A percentile compares a stretch with the other conserved stretches of the same genome.
phyloP scores from a whole-genome alignment of 495 filamentous ascomycete species.

The Hypoxylon crocopeplum region DNA sequence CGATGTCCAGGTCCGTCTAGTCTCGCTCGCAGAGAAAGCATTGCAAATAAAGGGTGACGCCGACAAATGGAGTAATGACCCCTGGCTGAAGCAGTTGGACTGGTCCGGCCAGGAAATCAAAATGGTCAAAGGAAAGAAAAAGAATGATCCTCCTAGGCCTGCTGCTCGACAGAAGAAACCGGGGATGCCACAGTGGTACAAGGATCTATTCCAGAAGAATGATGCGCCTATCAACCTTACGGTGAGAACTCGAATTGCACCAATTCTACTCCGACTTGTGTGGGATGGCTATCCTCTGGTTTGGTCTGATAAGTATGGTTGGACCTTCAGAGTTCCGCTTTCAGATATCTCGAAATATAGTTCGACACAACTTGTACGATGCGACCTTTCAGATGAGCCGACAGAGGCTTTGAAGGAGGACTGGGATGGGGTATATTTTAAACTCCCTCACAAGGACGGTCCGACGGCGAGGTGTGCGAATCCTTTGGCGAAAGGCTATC shows the following conservation, averaged over 20 bases:
- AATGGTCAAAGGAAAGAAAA: constrained; percentile 91
- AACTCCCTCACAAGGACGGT: constrained; percentile 94
- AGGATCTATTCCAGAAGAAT: constrained; percentile 77
- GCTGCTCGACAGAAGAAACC: constrained; percentile 88
- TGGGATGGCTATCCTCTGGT: constrained; percentile 91
- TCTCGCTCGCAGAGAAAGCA: constrained; percentile 76
- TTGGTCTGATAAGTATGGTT: constrained; percentile 92
- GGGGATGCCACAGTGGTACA: constrained; percentile 96
- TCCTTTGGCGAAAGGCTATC: constrained; percentile 89
- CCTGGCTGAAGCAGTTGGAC: constrained; percentile 92
- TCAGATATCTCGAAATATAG: constrained; percentile 68
- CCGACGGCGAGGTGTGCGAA: constrained; percentile 81
- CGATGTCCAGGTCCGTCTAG: constrained; percentile 74
- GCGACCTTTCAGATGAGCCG: constrained; percentile 79
- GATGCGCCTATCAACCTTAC: constrained; percentile 73
- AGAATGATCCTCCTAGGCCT: constrained; percentile 76
- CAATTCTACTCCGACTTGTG: constrained; percentile 79
- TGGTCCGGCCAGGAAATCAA: constrained; percentile 92
- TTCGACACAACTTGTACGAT: constrained; percentile 71
- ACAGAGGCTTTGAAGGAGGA: constrained; percentile 71
- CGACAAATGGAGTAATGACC: constrained; percentile 73
- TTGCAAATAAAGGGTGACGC: constrained; percentile 72
- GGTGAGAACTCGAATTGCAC: constrained; percentile 86
- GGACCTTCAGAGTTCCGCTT: constrained; percentile 82
- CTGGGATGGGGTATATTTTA: constrained; percentile 74